Conservation (phyloP, 2,329 filamentous ascomycete species). For the Pyrenochaeta sp. region DNA sequence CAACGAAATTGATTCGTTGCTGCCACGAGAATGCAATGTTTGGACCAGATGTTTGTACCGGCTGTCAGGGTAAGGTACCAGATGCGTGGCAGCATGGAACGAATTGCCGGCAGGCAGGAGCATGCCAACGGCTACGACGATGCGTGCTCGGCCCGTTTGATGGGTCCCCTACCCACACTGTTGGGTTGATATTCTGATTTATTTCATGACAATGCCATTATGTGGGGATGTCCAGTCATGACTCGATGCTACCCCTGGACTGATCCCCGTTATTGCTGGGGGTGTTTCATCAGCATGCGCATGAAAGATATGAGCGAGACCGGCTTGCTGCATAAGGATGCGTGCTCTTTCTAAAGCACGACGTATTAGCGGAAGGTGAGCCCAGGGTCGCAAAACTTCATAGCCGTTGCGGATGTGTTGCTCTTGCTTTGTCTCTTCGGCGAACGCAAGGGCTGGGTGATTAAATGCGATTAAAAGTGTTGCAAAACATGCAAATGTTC, state of each 20-base stretch:
- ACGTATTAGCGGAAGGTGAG: constrained; percentile 28
- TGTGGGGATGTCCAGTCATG: constrained; percentile 11
- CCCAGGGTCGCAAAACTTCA: constrained; percentile 30
- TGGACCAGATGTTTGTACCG: too few relatives aligned
- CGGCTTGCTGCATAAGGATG: constrained; percentile 30
- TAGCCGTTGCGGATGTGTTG: constrained; percentile 35
- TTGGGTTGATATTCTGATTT: neutral
- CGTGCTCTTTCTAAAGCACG: constrained; percentile 29
- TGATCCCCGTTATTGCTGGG: constrained; percentile 1
- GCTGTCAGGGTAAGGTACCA: too few relatives aligned
- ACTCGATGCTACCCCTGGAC: constrained; percentile 9
- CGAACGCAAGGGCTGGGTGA: constrained; percentile 26
- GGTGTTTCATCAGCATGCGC: constrained; percentile 14
- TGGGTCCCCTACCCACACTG: neutral
- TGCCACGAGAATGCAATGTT: too few relatives aligned
- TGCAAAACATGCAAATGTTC: constrained; percentile 29
- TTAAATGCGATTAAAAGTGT: constrained; percentile 30
- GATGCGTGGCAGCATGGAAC: neutral
- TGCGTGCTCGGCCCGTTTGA: neutral
- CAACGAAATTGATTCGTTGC: too few relatives aligned
- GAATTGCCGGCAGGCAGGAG: neutral
- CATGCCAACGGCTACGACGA: neutral
- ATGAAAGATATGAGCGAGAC: constrained; percentile 22
- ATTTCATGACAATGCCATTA: constrained; percentile 5
- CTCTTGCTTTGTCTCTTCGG: constrained; percentile 30